Base-by-base conservation (phyloP, 768 basidiomycete species). In the Trametes coccinea region DNA sequence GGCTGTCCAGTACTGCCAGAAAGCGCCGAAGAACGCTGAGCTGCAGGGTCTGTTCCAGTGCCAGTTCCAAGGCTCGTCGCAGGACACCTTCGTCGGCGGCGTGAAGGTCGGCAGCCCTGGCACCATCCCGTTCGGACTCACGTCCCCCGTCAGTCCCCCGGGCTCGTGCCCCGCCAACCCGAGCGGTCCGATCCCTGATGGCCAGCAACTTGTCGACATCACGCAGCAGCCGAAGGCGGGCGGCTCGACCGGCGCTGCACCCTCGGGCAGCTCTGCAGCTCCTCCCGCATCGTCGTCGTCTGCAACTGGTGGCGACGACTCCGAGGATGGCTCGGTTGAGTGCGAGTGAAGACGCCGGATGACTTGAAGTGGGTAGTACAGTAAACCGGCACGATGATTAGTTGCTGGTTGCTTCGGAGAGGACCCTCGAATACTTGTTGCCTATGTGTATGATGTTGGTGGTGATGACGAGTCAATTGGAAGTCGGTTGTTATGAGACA, bases 11-110 rank as follows among this genome's bases (percentile, higher is more conserved):
- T 85, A 84, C 72, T 86, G 84, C 71, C 78, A 85, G 63, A 65
- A 73, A 13, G 69, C 67, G 5, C 78, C 83, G 0, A 83, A 83
- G 13, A 84, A 86, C 62, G 34, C 72, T 0, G 82, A 85, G 69
- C 78, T 86, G 7, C 74, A 79, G 47, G 83, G 84, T 11, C 74
- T 82, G 39, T 85, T 80, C 74, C 84, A 85, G 66, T 85, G 83
- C 68, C 85, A 86, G 70, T 85, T 80, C 71, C 71, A 75, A 63
- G 77, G 82, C 56, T 76, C 75, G 22, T 69, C 82, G 48, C 74
- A 73, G 31, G 74, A 62, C 5, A 75, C 72, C 3, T 85, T 85
- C 65, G 79, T 78, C 45, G 79, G 79, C 40, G 77, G 77, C 50
- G 59, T 75, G 49, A 60, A 70, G 14, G 76, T 78, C 40, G 84